Evolutionary conservation across 768 basidiomycete species (phyloP), one percentile per base, ranked within the genome.

Genomic region (Lentinula sp.): DNA sequence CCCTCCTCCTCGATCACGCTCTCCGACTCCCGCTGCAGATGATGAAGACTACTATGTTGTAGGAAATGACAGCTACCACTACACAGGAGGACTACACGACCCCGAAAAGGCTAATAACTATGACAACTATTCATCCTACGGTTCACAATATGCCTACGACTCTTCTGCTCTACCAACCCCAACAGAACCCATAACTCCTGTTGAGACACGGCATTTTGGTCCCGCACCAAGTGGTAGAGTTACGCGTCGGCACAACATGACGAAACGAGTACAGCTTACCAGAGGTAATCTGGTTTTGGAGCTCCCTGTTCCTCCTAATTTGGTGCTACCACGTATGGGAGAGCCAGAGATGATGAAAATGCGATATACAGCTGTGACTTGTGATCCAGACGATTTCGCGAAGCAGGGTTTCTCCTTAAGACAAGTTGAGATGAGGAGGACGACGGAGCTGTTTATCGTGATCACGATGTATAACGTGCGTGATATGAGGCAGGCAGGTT

Each of bases 401-500:
- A 83, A 80, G 69, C 84, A 84, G 51, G 88, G 91, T 10, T 95
- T 92, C 72, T 90, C 87, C 62, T 78, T 98, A 34, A 80, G 95
- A 55, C 95, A 97, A 70, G 89, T 89, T 68, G 83, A 91, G 68
- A 83, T 75, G 63, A 85, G 86, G 34, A 80, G 94, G 57, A 82
- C 87, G 60, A 97, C 94, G 11, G 95, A 98, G 69, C 71, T 98
- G 59, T 91, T 96, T 75, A 89, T 98, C 70, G 91, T 93, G 61
- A 90, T 98, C 67, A 98, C 95, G 23, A 94, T 97, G 93, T 97
- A 89, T 70, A 97, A 97, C 71, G 95, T 96, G 71, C 70, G 88
- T 62, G 67, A 64, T 23, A 54, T n/a, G 62, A n/a, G 37, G 39
- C 2, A 49, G 4, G 13, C 5, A 5, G 34, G 60, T 57, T 8